Percentiles rank a stretch among this genome's conserved stretches.
Conservation (phyloP, 108 stramenopile genomes). For the Ochromonas danica region DNA sequence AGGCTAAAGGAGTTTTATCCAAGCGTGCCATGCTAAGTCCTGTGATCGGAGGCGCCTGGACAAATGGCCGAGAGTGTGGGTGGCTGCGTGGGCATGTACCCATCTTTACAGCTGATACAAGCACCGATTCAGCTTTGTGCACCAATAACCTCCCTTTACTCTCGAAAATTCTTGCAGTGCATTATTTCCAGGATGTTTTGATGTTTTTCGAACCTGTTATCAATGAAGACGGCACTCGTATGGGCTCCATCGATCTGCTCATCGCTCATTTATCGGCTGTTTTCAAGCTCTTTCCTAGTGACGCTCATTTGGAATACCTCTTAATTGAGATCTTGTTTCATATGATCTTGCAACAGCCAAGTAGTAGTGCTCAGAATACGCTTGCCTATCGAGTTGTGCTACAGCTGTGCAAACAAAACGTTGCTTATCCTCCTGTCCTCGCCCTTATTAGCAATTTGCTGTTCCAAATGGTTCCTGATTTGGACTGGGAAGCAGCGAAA, state of each 20-base stretch:
- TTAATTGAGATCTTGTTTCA: slow-evolving; percentile 20
- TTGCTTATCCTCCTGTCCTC: neutral
- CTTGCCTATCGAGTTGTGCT: neutral
- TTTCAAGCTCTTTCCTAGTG: slow-evolving; percentile 8
- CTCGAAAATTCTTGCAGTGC: neutral
- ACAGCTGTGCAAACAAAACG: neutral
- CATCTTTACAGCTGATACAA: neutral
- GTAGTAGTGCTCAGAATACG: neutral
- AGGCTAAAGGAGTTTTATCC: too few species aligned
- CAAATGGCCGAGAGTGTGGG: too few species aligned
- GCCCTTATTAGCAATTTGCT: neutral
- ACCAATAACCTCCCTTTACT: neutral
- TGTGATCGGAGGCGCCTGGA: too few species aligned
- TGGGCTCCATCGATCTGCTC: neutral
- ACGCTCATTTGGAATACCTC: slow-evolving; percentile 28
- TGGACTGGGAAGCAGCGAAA: neutral
- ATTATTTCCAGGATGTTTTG: slow-evolving; percentile 8
- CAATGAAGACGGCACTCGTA: neutral
- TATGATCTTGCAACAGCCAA: slow-evolving; percentile 23
- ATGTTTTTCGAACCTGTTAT: slow-evolving; percentile 27
- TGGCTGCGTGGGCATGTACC: neutral
- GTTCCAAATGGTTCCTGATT: neutral
- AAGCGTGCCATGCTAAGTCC: too few species aligned
- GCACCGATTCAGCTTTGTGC: neutral
- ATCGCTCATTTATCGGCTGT: neutral